Base-by-base conservation (phyloP, 306 rosid genomes). In the Quercus aquifolioides region DNA sequence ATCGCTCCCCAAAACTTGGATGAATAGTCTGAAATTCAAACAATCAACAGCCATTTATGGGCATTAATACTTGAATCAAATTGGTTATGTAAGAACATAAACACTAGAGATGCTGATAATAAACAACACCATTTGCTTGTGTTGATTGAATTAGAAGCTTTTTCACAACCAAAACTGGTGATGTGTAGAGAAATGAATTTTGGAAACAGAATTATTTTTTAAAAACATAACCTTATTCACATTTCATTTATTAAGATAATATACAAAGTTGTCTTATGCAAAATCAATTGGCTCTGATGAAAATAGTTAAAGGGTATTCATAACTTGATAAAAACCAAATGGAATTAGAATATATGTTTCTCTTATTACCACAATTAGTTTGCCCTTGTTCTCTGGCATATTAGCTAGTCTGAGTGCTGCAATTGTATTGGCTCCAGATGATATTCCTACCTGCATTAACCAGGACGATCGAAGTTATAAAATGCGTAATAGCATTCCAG, bases 1-100 rank as follows among this genome's bases (percentile, higher is more conserved):
- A 95, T 78, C 99, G 87, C 74, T 95, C 99, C 13, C 99, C 99
- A 0, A 95, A 95, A 83, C 99, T 95, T 25, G 99, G 93, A 80
- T 95, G 99, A 76, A 95, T 55, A 8, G 99, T 95, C 99, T 95
- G 85, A 83, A 79, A 78, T 78, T 77, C 84, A 85, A 73, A 70
- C 19, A 49, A 76, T 10, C 54, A 78, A 35, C 79, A 74, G 69
- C 5, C 13, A 55, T 74, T 17, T 69, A 74, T 71, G 20, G 35
- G 72, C 72, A 33, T 31, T 35, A 33, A 67, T 33, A 67, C 49
- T 33, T 4, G 15, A 67, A 43, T 31, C 20, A 65, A 64, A 31
- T 12, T 67, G 21, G 7, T 64, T 30, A 11, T 5, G 3, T 38
- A 28, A 64, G 46, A 30, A 4, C 21, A 62, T 20, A 58, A n/a